phyloP scores from a whole-genome alignment of 495 filamentous ascomycete species.

The Bathelium albidoporum region DNA sequence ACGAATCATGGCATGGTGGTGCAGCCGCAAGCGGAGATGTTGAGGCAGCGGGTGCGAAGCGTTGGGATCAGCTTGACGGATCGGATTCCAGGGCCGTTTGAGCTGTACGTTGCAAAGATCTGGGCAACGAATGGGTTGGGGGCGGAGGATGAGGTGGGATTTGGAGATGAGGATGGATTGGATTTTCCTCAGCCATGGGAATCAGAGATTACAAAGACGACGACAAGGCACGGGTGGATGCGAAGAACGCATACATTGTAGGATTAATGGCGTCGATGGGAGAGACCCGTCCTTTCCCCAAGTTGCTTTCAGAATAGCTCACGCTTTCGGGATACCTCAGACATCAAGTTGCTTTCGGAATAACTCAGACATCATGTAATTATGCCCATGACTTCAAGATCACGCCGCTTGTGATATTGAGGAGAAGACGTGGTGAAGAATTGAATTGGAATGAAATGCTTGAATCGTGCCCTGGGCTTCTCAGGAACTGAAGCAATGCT shows the following conservation, averaged over 20 bases:
- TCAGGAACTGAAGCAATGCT: neutral
- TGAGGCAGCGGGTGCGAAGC: slow-evolving; percentile 72
- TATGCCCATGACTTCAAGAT: too few species aligned
- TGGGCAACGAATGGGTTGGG: slow-evolving; percentile 62
- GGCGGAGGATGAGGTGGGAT: slow-evolving; percentile 23
- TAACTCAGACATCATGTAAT: neutral
- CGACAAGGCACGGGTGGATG: neutral
- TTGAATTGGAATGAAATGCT: neutral
- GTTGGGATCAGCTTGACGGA: slow-evolving; percentile 85
- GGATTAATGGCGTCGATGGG: neutral
- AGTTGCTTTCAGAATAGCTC: neutral
- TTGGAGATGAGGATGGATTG: neutral
- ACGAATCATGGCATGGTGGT: slow-evolving; percentile 85
- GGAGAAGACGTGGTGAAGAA: neutral
- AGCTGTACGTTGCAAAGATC: slow-evolving; percentile 70
- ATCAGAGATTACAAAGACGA: neutral
- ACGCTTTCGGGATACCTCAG: neutral
- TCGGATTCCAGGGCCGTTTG: slow-evolving; percentile 73
- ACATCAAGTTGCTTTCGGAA: neutral
- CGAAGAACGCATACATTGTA: neutral
- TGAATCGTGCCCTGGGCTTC: neutral
- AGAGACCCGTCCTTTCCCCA: too few species aligned
- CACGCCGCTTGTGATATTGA: neutral
- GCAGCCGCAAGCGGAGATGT: slow-evolving; percentile 80
- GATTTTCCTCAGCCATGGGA: neutral